These are phyloP conservation scores for Globisporangium okanoganense DNA, from an alignment of 352 stramenopile genomes.

Conservation along the genomic window DNA sequence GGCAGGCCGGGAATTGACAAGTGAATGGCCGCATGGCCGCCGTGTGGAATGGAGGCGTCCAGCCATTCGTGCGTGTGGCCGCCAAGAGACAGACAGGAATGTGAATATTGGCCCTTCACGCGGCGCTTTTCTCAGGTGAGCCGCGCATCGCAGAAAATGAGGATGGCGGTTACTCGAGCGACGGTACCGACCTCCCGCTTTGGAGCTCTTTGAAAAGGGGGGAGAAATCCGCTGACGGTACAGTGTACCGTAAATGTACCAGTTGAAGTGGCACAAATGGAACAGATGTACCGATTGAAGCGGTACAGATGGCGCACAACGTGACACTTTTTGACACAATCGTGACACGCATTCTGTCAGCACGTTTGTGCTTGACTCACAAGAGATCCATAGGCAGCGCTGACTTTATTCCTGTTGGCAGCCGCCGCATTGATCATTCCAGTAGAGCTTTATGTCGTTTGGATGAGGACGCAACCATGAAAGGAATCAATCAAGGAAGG, in stretches of 20 bases:
- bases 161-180: not conserved
- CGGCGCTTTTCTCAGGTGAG: constrained; percentile 5
- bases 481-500: not conserved
- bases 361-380: not conserved
- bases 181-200: not conserved
- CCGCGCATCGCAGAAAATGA: not conserved
- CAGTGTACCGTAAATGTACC: not conserved
- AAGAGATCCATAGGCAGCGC: not conserved
- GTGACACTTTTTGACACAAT: no score
- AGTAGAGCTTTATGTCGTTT: not conserved
- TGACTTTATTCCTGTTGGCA: constrained; percentile 1
- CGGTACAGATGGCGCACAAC: not conserved
- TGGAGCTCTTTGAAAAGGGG: not conserved
- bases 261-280: not conserved
- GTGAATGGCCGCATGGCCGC: not conserved
- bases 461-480: not conserved
- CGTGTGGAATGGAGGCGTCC: not conserved
- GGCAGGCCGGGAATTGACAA: constrained; percentile 4
- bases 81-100: constrained; percentile 3
- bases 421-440: not conserved
- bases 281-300: not conserved
- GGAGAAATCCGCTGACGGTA: not conserved
- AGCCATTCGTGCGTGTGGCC: not conserved
- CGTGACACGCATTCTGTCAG: not conserved
- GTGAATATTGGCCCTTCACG: not conserved